Evolutionary conservation across 2,329 filamentous ascomycete genomes (phyloP), one percentile per base, ranked within the genome.

Genomic region (Phyllosticta citrichinensis): DNA sequence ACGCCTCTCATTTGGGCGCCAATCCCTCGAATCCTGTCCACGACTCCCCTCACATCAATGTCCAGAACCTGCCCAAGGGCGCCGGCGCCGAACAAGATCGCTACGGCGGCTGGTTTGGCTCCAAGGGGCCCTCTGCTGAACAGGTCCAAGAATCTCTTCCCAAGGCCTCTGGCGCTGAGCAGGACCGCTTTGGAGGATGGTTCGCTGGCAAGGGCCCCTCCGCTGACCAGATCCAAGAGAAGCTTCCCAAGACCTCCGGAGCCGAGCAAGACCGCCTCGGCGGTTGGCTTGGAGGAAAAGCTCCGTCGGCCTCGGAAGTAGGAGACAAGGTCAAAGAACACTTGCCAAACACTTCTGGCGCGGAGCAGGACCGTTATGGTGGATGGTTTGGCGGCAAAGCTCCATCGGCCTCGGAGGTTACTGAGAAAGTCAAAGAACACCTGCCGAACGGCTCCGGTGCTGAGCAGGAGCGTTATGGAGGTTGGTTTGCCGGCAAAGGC

Each of bases 71-170:
- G 9, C 56, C 60, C 14, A 52, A 58, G 52, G 60, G 60, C 33
- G 33, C 60, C 9, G 60, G 60, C 27, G 60, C 60, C 20, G 60
- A 62, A 47, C 60, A 62, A 22, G 60, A 62, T 53, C 60, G 60
- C 20, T 62, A 58, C 40, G 60, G 56, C 12, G 56, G 56, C 6
- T 58, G 56, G 56, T 62, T 58, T 20, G 56, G 56, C 52, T 52
- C 52, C 14, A 58, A 58, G 5, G 60, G 25, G 20, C 60, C 60
- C 2, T 61, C 58, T n/a, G 60, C 27, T 8, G 60, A 57, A 22
- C 50, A 57, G 55, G 24, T 57, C 24, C 27, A 55, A 22, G 58
- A 60, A 14, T 19, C n/a, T 5, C 55, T 57, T 20, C 55, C 55
- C 40, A 24, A 57, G n/a, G 55, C 20, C 24, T 52, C 55, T 22